Conservation (phyloP, 306 rosid genomes). For the Fagus crenata region DNA sequence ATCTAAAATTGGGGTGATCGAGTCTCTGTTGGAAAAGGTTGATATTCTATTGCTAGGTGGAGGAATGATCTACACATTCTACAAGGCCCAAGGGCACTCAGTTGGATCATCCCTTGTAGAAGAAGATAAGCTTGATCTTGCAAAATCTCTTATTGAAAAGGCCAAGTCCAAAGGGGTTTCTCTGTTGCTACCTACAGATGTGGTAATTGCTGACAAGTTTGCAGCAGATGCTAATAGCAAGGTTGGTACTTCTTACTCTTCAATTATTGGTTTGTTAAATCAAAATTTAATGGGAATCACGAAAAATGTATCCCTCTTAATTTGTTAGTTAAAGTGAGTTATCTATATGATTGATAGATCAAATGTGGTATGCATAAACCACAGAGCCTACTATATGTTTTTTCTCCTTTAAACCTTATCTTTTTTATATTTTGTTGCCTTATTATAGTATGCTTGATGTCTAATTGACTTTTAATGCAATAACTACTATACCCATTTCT, state of each 20-base stretch:
- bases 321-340: not conserved
- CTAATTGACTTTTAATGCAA: no score
- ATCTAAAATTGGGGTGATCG: constrained; percentile 84
- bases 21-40: constrained; percentile 79
- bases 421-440: not conserved
- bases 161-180: constrained; percentile 87
- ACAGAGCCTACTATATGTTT: not conserved
- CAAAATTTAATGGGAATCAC: not conserved
- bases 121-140: constrained; percentile 79
- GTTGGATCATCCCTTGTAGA: constrained; percentile 92
- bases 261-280: not conserved
- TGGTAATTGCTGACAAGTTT: constrained; percentile 85
- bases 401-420: not conserved
- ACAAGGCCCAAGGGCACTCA: constrained; percentile 83
- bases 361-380: not conserved
- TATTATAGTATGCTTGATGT: not conserved
- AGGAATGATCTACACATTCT: constrained; percentile 90
- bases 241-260: constrained; percentile 34
- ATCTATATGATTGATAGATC: not conserved
- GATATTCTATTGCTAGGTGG: constrained; percentile 80
- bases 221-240: constrained; percentile 85
- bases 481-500: no score
- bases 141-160: constrained; percentile 67
- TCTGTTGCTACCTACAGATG: constrained; percentile 84
- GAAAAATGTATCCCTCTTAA: not conserved